These are phyloP conservation scores for Cordyceps militaris DNA, from an alignment of 2,329 filamentous ascomycete species.

Conservation along the genomic window DNA sequence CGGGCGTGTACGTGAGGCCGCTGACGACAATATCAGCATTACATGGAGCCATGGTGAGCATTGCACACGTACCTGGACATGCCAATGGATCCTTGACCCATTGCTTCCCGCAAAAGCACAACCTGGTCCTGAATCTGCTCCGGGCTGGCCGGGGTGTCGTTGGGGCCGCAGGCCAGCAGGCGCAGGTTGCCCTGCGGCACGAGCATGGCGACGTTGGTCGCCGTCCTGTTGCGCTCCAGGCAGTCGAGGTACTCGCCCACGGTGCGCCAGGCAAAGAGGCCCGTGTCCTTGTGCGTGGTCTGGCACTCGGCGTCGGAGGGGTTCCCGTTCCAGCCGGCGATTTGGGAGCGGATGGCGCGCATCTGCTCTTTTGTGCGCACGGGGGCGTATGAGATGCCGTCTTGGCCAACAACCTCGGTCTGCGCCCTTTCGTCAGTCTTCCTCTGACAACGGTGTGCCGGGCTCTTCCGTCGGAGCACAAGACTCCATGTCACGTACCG, in stretches of 20 bases:
- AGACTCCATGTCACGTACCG: constrained; percentile 13
- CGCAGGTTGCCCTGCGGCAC: constrained; percentile 21
- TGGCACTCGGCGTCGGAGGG: constrained; percentile 19
- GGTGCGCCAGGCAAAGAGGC: constrained; percentile 19
- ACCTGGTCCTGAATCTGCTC: constrained; percentile 19
- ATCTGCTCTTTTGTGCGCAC: constrained; percentile 16
- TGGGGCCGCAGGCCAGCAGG: constrained; percentile 19
- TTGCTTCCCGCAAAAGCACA: constrained; percentile 17
- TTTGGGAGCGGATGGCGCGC: constrained; percentile 18
- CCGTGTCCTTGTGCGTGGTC: constrained; percentile 13
- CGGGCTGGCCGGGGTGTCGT: constrained; percentile 16
- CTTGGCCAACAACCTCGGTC: constrained; percentile 21
- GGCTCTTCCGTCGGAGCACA: not conserved
- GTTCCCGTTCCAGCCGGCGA: constrained; percentile 22
- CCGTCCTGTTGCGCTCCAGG: constrained; percentile 18
- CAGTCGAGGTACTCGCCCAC: constrained; percentile 20
- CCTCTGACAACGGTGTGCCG: not conserved
- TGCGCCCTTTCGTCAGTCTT: not conserved
- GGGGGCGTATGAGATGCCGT: constrained; percentile 20
- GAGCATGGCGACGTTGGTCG: constrained; percentile 20
- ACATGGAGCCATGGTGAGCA: not conserved
- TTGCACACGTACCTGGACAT: constrained; percentile 18
- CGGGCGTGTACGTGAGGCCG: constrained; percentile 21
- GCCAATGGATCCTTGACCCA: constrained; percentile 19
- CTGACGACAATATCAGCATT: too few relatives aligned